These are phyloP conservation scores for Epithele typhae DNA, from an alignment of 768 basidiomycete species.

Conservation along the genomic window DNA sequence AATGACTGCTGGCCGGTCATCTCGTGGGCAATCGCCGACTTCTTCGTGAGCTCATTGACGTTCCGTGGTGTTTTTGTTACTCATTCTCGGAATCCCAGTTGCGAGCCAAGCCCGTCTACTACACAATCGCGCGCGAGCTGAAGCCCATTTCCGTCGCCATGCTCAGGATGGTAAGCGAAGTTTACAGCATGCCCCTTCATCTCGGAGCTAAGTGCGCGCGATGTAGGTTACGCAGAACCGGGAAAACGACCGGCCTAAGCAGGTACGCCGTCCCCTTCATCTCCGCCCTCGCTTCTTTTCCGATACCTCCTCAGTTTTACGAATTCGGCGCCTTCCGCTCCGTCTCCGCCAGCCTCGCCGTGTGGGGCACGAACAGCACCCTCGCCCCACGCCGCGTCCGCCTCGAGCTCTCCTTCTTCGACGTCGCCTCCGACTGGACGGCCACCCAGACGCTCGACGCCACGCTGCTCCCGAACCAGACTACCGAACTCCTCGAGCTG, in stretches of 20 bases:
- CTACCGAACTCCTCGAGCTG: slow-evolving; percentile 35
- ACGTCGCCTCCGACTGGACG: slow-evolving; percentile 42
- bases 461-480: slow-evolving; percentile 33
- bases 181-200: not conserved
- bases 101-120: slow-evolving; percentile 44
- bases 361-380: slow-evolving; percentile 85
- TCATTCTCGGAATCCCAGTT: slow-evolving; percentile 26
- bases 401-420: slow-evolving; percentile 59
- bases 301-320: slow-evolving; percentile 24
- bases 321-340: slow-evolving; percentile 53
- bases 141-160: slow-evolving; percentile 36
- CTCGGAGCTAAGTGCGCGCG: too few relatives aligned
- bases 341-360: slow-evolving; percentile 62
- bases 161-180: slow-evolving; percentile 25
- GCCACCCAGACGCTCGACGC: slow-evolving; percentile 17
- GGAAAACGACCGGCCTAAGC: slow-evolving; percentile 30
- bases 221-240: slow-evolving; percentile 12
- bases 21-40: slow-evolving; percentile 90
- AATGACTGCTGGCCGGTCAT: slow-evolving; percentile 93
- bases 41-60: slow-evolving; percentile 43
- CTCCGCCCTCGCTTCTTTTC: not conserved
- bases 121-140: slow-evolving; percentile 41
- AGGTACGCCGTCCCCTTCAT: slow-evolving; percentile 15
- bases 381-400: slow-evolving; percentile 49
- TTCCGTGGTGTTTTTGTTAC: not conserved